These are phyloP conservation scores for Gorgonomyces haynaldii DNA, from an alignment of 192 early-diverging fungal species.

Conservation along the genomic window DNA sequence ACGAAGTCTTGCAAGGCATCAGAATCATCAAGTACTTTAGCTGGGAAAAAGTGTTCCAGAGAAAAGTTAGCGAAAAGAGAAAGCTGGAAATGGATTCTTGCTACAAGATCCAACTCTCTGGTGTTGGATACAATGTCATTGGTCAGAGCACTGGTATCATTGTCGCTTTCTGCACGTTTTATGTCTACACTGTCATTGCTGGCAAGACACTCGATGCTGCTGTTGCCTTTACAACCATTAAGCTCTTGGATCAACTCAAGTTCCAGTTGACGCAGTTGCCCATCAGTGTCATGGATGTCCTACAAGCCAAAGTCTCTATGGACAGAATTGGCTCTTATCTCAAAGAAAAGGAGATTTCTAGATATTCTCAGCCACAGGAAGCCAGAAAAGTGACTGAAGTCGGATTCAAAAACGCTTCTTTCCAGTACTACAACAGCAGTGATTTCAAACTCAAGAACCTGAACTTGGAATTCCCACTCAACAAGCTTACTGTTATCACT, in stretches of 20 bases:
- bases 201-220: constrained; percentile 49
- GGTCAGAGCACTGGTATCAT: constrained; percentile 29
- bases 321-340: constrained; percentile 62
- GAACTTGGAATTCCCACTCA: constrained; percentile 14
- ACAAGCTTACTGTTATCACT: constrained; percentile 13
- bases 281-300: constrained; percentile 35
- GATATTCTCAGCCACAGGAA: constrained; percentile 4
- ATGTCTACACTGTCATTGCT: constrained; percentile 40
- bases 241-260: constrained; percentile 17
- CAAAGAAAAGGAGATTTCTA: constrained; percentile 54
- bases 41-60: constrained; percentile 23
- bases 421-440: background rate
- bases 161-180: constrained; percentile 49
- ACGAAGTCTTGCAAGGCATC: constrained; percentile 72
- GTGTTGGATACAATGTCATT: constrained; percentile 14
- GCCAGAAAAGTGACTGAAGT: background rate
- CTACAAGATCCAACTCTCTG: constrained; percentile 6
- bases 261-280: constrained; percentile 34
- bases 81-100: constrained; percentile 16
- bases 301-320: constrained; percentile 42
- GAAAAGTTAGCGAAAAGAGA: constrained; percentile 18
- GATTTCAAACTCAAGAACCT: constrained; percentile 1
- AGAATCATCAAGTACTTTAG: constrained; percentile 64
- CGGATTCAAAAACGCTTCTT: constrained; percentile 6
- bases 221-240: constrained; percentile 25